phyloP scores from a whole-genome alignment of 495 filamentous ascomycete genomes.

The Penicillium dipodomyicola region DNA sequence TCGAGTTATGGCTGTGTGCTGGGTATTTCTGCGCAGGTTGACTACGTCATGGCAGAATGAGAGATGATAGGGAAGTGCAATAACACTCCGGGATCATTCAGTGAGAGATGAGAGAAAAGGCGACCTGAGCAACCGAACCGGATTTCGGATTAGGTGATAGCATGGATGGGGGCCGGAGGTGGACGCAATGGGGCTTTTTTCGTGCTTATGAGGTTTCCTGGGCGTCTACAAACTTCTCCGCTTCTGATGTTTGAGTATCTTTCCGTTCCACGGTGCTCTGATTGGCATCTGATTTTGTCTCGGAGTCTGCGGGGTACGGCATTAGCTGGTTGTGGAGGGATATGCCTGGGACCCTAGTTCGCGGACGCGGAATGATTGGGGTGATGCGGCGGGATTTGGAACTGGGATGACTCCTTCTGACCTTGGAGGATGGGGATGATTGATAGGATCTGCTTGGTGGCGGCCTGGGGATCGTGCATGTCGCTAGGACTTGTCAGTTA shows the following conservation, averaged over 20 bases:
- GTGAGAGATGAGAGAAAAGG: neutral
- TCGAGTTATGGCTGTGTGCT: slow-evolving; percentile 10
- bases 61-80: neutral
- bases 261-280: slow-evolving; percentile 38
- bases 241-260: slow-evolving; percentile 48
- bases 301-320: slow-evolving; percentile 12
- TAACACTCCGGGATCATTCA: neutral
- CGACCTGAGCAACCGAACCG: slow-evolving; percentile 1
- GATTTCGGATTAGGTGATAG: neutral
- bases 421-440: slow-evolving; percentile 84
- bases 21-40: slow-evolving; percentile 27
- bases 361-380: slow-evolving; percentile 8
- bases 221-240: slow-evolving; percentile 62
- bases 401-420: slow-evolving; percentile 49
- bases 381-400: slow-evolving; percentile 42
- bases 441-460: slow-evolving; percentile 78
- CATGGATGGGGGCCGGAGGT: slow-evolving; percentile 1
- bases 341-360: slow-evolving; percentile 9
- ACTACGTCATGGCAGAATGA: slow-evolving; percentile 18
- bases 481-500: slow-evolving; percentile 50
- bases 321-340: slow-evolving; percentile 26
- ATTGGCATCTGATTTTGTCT: slow-evolving; percentile 11
- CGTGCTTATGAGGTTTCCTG: slow-evolving; percentile 32
- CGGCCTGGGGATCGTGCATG: slow-evolving; percentile 64
- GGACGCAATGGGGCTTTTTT: slow-evolving; percentile 7